Evolutionary conservation across 2,329 filamentous ascomycete genomes (phyloP), one percentile per base, ranked within the genome.

Genomic region (Aspergillus sp.): DNA sequence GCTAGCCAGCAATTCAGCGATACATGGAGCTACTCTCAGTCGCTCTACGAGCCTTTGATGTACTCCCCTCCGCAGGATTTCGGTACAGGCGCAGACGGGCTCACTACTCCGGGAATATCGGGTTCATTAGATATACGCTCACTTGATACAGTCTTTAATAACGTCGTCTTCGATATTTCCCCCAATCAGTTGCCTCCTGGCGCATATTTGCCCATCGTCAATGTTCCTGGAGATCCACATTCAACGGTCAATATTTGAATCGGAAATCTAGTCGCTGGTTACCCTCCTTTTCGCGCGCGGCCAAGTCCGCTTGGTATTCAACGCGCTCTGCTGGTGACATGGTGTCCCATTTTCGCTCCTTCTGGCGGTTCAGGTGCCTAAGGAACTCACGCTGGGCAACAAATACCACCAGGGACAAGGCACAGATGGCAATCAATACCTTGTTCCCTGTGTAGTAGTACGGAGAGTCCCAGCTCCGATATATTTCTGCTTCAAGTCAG

Each of bases 371-470:
- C 30, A 81, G 63, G 18, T 70, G 65, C 4, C 76, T 63, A 42
- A 83, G 67, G 34, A 73, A 76, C 57, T 78, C 69, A 15, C 81
- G 72, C 64, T 83, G 80, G 2, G 68, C 68, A 32, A 84, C 15
- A 44, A 85, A 82, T 0, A 77, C 66, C 0, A 78, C 71, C 11
- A 85, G 64, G 0, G 77, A 70, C 3, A 83, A 69, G 0, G 72
- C 77, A 20, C 80, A 76, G 42, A 85, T 80, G 0, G 78, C 75
- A 4, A 85, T 75, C 43, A 83, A 74, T 8, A 84, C 78, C 11
- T 74, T 80, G 69, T 85, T 84, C 3, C 83, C 83, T 12, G 62
- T 73, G 61, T 82, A 80, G 67, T 83, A 85, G 66, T 82, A 83
- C 0, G 81, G 81, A 0, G 70, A 66, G 51, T 84, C 82, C 61